Conservation (phyloP, 108 stramenopile genomes). For the Cyclotella kingstonii region DNA sequence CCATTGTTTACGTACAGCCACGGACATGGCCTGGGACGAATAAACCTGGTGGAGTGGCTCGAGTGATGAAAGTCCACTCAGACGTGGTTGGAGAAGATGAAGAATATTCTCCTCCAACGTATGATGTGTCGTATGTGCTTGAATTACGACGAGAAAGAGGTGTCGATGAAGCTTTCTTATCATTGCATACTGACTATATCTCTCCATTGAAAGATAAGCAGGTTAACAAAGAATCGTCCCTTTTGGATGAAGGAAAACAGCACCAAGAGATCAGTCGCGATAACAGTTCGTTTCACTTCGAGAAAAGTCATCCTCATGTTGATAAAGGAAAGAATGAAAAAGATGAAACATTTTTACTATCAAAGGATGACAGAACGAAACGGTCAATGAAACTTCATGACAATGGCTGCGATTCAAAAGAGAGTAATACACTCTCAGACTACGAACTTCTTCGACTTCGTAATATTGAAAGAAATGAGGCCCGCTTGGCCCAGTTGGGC, state of each 20-base stretch:
- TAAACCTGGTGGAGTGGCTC: constrained; percentile 56
- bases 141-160: constrained; percentile 7
- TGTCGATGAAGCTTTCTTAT: constrained; percentile 7
- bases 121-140: constrained; percentile 16
- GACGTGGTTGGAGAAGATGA: background rate
- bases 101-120: background rate
- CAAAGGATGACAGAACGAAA: too few relatives aligned
- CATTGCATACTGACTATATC: constrained; percentile 16
- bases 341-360: background rate
- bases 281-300: too few relatives aligned
- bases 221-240: background rate
- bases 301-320: too few relatives aligned
- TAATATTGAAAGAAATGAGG: constrained; percentile 37
- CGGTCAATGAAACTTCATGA: too few relatives aligned
- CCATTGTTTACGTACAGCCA: constrained; percentile 60
- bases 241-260: background rate
- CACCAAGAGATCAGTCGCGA: too few relatives aligned
- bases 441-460: constrained; percentile 39
- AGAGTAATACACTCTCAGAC: background rate
- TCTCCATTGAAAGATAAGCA: constrained; percentile 7
- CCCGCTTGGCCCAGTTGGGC: constrained; percentile 34
- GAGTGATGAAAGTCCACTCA: constrained; percentile 10
- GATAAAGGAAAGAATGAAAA: background rate
- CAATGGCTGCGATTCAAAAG: too few relatives aligned
- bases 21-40: constrained; percentile 84